Percentiles rank a stretch among this genome's conserved stretches.
These are phyloP conservation scores for Phytopythium litorale DNA, from an alignment of 352 stramenopile species.

Conservation along the genomic window DNA sequence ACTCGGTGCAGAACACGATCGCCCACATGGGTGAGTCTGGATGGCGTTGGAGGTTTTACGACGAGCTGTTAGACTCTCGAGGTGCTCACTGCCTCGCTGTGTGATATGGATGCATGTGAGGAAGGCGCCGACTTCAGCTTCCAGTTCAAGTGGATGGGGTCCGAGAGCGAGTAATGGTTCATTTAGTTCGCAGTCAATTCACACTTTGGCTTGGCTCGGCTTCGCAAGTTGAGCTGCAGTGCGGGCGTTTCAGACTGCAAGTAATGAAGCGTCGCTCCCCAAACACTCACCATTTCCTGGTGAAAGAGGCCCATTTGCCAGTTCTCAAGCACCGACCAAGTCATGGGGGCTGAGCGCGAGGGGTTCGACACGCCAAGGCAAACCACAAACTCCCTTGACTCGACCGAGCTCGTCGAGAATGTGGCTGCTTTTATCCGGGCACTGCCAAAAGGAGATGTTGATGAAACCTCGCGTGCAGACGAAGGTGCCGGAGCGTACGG, in stretches of 20 bases:
- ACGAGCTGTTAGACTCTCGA: too few species aligned
- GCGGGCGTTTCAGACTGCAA: not conserved
- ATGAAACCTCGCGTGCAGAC: not conserved
- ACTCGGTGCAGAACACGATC: conserved; percentile 31
- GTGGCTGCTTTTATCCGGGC: not conserved
- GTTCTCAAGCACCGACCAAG: not conserved
- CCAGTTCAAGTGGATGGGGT: conserved; percentile 7
- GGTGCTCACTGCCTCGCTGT: too few species aligned
- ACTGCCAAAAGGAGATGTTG: not conserved
- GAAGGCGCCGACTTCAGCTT: conserved; percentile 18
- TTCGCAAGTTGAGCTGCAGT: too few species aligned
- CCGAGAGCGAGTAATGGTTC: not conserved
- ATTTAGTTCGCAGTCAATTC: too few species aligned
- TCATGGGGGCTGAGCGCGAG: not conserved
- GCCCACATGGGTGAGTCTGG: conserved; percentile 19
- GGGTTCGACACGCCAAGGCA: not conserved
- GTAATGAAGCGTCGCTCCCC: not conserved
- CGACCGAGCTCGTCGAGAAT: not conserved
- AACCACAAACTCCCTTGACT: not conserved
- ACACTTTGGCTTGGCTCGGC: too few species aligned
- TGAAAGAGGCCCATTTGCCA: not conserved
- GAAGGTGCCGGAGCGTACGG: not conserved
- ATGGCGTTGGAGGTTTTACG: not conserved
- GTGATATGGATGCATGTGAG: too few species aligned
- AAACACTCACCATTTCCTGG: not conserved